phyloP scores from a whole-genome alignment of 805 yeast genomes.

The Metschnikowia peoriensis region DNA sequence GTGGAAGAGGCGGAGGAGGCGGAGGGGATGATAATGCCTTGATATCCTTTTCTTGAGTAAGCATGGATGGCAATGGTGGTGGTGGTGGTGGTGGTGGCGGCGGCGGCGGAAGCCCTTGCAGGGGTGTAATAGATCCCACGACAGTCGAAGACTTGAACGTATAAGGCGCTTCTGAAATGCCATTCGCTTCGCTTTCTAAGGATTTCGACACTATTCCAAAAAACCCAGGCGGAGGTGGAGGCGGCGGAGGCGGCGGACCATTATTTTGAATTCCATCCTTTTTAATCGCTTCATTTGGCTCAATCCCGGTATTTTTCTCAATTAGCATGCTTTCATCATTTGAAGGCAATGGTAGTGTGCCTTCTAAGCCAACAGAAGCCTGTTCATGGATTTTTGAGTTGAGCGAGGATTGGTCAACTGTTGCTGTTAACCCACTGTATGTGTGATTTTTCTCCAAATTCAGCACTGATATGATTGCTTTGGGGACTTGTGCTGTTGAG shows the following conservation, averaged over 20 bases:
- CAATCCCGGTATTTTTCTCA: neutral
- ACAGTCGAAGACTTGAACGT: neutral
- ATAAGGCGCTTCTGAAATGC: neutral
- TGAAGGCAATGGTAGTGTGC: neutral
- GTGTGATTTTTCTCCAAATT: neutral
- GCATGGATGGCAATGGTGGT: constrained; percentile 6
- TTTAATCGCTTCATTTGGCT: neutral
- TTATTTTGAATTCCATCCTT: neutral
- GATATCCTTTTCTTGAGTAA: neutral
- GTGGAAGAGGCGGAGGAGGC: constrained; percentile 14
- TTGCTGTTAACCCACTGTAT: constrained; percentile 7
- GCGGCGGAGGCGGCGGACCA: neutral
- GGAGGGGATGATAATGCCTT: constrained; percentile 17
- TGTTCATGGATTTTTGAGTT: neutral
- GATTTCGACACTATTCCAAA: neutral
- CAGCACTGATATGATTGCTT: neutral
- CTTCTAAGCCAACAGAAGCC: neutral
- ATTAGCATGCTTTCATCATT: neutral
- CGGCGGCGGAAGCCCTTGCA: neutral
- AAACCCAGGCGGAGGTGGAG: neutral
- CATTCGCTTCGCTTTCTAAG: no score
- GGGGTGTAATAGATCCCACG: neutral
- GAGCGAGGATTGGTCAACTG: neutral
- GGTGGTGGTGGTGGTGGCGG: constrained; percentile 11
- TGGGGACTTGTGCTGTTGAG: neutral